A percentile compares a stretch with the other conserved stretches of the same genome.
Evolutionary conservation across 202 grass and related monocot genomes (phyloP).

Genomic region (Brachypodium distachyon): DNA sequence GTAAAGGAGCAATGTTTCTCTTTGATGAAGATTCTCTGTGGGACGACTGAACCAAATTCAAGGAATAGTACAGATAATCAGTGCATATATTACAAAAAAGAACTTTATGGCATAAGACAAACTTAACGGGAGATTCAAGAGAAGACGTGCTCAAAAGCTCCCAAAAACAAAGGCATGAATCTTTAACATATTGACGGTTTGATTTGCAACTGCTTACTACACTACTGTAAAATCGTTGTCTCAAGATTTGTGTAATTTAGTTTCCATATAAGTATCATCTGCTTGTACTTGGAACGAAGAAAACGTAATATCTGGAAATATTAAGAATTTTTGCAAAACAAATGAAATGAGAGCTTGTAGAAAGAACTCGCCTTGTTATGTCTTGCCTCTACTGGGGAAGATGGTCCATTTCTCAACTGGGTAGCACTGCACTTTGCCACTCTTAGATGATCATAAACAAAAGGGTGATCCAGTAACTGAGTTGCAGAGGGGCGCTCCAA

Average conservation of each 20-base stretch:
- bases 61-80: not conserved
- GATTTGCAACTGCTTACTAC: not conserved
- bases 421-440: constrained; percentile 30
- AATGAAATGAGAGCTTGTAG: not conserved
- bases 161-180: not conserved
- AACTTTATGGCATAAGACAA: not conserved
- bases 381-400: not conserved
- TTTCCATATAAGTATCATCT: not conserved
- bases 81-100: not conserved
- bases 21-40: constrained; percentile 28
- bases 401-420: not conserved
- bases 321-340: not conserved
- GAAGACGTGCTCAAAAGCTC: not conserved
- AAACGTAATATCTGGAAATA: not conserved
- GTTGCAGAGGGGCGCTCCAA: constrained; percentile 57
- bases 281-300: not conserved
- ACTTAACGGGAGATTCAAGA: not conserved
- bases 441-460: constrained; percentile 74
- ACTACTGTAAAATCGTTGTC: not conserved
- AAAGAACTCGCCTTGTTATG: constrained; percentile 28
- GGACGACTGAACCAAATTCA: constrained; percentile 19
- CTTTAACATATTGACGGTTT: not conserved
- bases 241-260: not conserved
- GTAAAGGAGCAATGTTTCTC: constrained; percentile 44
- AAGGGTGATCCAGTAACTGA: constrained; percentile 75